Evolutionary conservation across 1,139 yeast genomes (phyloP).

Genomic region (Yamadazyma friedrichii): DNA sequence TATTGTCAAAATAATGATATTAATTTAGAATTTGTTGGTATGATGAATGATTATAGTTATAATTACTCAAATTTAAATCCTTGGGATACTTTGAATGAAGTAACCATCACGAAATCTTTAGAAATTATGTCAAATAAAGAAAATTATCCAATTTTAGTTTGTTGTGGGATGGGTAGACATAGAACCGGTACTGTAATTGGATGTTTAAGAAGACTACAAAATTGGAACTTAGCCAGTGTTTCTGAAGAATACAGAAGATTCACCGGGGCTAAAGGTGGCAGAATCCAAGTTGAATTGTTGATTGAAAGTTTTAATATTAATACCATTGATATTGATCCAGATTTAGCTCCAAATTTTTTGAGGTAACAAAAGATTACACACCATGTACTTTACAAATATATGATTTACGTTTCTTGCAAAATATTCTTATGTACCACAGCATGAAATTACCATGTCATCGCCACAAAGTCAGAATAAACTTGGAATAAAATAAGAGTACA

Average conservation of each 20-base stretch:
- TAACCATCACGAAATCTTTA: constrained; percentile 74
- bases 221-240: constrained; percentile 93
- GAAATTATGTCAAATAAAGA: constrained; percentile 67
- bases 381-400: neutral
- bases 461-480: too few relatives aligned
- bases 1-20: constrained; percentile 75
- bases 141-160: constrained; percentile 82
- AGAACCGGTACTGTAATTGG: constrained; percentile 96
- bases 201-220: constrained; percentile 83
- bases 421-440: too few relatives aligned
- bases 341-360: constrained; percentile 15
- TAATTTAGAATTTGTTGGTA: constrained; percentile 61
- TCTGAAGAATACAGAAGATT: constrained; percentile 92
- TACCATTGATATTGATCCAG: constrained; percentile 47
- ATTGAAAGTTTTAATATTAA: constrained; percentile 79
- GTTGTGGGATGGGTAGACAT: constrained; percentile 98
- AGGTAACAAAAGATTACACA: neutral
- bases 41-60: constrained; percentile 54
- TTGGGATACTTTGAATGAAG: constrained; percentile 94
- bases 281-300: constrained; percentile 84
- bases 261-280: constrained; percentile 89
- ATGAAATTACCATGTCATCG: too few relatives aligned
- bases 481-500: too few relatives aligned
- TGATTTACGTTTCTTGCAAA: neutral
- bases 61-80: constrained; percentile 52